Percentiles rank a stretch among this genome's conserved stretches.
Conservation (phyloP, 495 filamentous ascomycete species). For the Aspergillus steynii region DNA sequence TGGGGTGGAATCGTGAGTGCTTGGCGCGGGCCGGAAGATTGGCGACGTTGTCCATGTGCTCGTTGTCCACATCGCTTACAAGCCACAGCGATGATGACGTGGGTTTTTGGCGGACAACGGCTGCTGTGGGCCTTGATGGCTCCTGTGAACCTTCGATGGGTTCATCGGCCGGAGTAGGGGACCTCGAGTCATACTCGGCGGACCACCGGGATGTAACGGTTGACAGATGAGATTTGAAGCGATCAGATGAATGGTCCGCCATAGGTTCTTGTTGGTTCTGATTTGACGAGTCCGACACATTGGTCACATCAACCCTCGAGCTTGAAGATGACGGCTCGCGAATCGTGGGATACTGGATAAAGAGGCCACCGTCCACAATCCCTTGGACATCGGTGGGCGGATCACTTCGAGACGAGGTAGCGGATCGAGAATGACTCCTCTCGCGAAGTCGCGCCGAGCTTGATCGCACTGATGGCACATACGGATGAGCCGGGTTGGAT, state of each 20-base stretch:
- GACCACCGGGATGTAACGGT: constrained; percentile 69
- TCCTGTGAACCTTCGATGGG: constrained; percentile 22
- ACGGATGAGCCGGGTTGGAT: constrained; percentile 40
- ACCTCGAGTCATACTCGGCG: constrained; percentile 36
- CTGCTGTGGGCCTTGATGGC: constrained; percentile 25
- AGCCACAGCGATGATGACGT: constrained; percentile 47
- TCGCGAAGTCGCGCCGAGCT: constrained; percentile 27
- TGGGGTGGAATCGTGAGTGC: constrained; percentile 33
- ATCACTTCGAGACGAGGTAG: constrained; percentile 41
- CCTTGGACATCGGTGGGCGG: constrained; percentile 39
- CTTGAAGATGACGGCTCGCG: constrained; percentile 48
- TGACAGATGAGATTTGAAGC: constrained; percentile 75
- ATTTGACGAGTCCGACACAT: constrained; percentile 20
- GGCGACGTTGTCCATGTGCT: constrained; percentile 42
- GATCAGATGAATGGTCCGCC: constrained; percentile 41
- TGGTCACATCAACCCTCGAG: constrained; percentile 46
- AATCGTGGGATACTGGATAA: constrained; percentile 52
- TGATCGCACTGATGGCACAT: constrained; percentile 33
- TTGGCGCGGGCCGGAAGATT: constrained; percentile 40
- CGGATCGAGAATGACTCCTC: constrained; percentile 38
- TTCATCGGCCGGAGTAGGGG: constrained; percentile 24
- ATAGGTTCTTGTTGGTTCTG: constrained; percentile 26
- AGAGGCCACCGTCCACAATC: constrained; percentile 41
- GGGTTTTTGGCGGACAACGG: constrained; percentile 31
- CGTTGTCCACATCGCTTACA: constrained; percentile 42